phyloP scores from a whole-genome alignment of 371 early-diverging fungal genomes.

The Mucor sp. region DNA sequence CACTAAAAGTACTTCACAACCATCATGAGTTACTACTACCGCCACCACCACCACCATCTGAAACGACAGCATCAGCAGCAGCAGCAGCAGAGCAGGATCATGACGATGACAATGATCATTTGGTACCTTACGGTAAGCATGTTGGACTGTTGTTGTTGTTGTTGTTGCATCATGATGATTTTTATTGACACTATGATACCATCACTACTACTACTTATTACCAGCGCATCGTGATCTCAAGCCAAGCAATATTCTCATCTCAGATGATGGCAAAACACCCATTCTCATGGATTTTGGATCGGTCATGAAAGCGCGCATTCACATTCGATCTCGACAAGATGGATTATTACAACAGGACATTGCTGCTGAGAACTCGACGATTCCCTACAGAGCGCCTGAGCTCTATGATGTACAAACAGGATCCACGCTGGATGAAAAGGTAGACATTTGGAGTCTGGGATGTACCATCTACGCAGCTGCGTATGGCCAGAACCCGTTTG shows the following conservation, averaged over 20 bases:
- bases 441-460: conserved; percentile 75
- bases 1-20: conserved; percentile 61
- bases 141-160: background rate
- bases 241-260: conserved; percentile 63
- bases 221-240: conserved; percentile 76
- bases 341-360: conserved; percentile 64
- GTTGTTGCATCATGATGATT: background rate
- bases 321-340: conserved; percentile 53
- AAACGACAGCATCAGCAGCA: background rate
- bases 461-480: conserved; percentile 75
- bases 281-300: conserved; percentile 78
- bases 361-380: conserved; percentile 66
- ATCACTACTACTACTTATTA: too few relatives aligned
- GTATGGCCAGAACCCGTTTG: conserved; percentile 73
- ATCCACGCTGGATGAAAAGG: conserved; percentile 56
- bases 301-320: conserved; percentile 57
- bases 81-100: background rate
- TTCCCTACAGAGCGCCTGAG: conserved; percentile 79
- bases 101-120: background rate
- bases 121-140: conserved; percentile 32
- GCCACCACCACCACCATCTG: too few relatives aligned
- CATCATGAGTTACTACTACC: conserved; percentile 29
- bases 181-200: too few relatives aligned
- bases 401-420: conserved; percentile 71
- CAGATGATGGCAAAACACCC: conserved; percentile 64